Evolutionary conservation across 345 rosid genomes (phyloP).

Genomic region (Eucalyptus lansdowneana): DNA sequence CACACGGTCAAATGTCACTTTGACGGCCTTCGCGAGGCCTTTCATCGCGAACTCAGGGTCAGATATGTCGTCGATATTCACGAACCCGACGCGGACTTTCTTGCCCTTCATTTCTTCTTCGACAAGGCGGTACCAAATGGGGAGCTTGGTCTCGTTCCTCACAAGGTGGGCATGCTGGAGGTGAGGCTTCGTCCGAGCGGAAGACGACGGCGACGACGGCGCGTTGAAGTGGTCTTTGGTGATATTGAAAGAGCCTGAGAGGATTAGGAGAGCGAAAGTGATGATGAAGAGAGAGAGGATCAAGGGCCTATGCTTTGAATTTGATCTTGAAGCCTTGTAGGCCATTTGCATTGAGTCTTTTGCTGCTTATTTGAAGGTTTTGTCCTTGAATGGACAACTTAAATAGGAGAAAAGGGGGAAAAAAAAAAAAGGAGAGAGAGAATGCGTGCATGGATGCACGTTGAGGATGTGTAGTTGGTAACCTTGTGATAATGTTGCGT

Average conservation of each 20-base stretch:
- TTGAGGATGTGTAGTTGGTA: background rate
- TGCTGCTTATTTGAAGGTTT: background rate
- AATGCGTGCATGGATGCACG: slow-evolving; percentile 32
- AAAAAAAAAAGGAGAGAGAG: background rate
- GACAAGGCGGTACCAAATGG: slow-evolving; percentile 29
- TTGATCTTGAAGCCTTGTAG: background rate
- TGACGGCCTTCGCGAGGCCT: slow-evolving; percentile 2
- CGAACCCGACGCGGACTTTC: slow-evolving; percentile 42
- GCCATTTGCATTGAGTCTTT: slow-evolving; percentile 12
- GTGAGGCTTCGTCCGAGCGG: too few relatives aligned
- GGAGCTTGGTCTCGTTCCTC: background rate
- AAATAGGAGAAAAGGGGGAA: background rate
- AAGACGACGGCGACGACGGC: background rate
- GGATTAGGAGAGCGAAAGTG: slow-evolving; percentile 16
- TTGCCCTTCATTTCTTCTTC: slow-evolving; percentile 2
- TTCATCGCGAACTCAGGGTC: background rate
- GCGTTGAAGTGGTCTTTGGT: background rate
- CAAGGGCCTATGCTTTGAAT: slow-evolving; percentile 20
- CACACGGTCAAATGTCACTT: slow-evolving; percentile 25
- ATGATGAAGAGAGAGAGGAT: slow-evolving; percentile 21
- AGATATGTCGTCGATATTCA: slow-evolving; percentile 16
- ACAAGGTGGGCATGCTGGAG: background rate
- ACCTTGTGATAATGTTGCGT: background rate
- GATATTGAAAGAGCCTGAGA: background rate
- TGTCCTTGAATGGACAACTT: background rate